Evolutionary conservation across 106 monocot genomes (phyloP).

Genomic region (Agapanthus africanus): DNA sequence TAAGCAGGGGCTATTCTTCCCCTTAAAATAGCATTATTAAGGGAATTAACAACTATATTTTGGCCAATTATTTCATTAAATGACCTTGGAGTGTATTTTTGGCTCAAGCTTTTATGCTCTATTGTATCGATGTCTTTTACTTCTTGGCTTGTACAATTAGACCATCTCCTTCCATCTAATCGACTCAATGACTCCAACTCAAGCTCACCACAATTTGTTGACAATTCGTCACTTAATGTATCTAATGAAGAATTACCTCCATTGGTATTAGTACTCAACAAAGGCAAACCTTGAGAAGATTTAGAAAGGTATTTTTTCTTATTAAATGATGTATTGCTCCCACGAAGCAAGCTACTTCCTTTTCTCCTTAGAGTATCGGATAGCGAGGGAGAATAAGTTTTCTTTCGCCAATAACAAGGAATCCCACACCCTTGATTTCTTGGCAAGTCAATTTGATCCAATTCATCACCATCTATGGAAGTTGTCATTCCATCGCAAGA

Average conservation of each 20-base stretch:
- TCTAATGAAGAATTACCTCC: constrained; percentile 44
- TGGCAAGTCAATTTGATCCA: constrained; percentile 39
- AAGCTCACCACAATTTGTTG: constrained; percentile 78
- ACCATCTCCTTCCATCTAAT: constrained; percentile 87
- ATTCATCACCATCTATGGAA: constrained; percentile 69
- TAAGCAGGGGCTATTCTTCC: constrained; percentile 66
- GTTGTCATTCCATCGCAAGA: constrained; percentile 50
- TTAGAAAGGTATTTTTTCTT: constrained; percentile 40
- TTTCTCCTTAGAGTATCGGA: constrained; percentile 64
- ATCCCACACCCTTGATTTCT: constrained; percentile 57
- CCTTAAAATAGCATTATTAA: constrained; percentile 43
- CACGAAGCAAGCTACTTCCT: constrained; percentile 59
- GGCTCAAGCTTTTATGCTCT: constrained; percentile 43
- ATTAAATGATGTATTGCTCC: constrained; percentile 36
- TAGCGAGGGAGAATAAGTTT: constrained; percentile 69
- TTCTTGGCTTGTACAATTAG: constrained; percentile 81
- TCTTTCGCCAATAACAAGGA: constrained; percentile 68
- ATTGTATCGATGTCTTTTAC: constrained; percentile 20
- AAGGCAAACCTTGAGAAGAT: constrained; percentile 43
- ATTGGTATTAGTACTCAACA: constrained; percentile 48
- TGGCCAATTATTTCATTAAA: constrained; percentile 70
- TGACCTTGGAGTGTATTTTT: constrained; percentile 44
- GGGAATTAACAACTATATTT: constrained; percentile 63
- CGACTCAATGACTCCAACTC: constrained; percentile 79
- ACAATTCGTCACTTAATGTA: constrained; percentile 59